A percentile compares a stretch with the other conserved stretches of the same genome.
Evolutionary conservation across 2,329 filamentous ascomycete genomes (phyloP).

Genomic region (Chrysoporthe austroafricana): DNA sequence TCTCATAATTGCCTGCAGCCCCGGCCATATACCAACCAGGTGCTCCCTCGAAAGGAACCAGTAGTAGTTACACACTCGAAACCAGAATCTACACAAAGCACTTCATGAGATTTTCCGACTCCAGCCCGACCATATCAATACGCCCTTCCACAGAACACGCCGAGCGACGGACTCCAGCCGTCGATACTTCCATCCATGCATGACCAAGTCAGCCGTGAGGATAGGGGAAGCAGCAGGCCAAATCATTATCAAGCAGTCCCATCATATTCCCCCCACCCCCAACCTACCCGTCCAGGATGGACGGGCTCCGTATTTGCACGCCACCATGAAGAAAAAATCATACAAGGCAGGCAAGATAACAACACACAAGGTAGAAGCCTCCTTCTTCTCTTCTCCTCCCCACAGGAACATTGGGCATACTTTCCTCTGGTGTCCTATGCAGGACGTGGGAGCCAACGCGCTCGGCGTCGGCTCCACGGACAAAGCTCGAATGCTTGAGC

Average conservation of each 20-base stretch:
- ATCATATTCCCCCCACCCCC: no score
- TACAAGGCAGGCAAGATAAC: slow-evolving; percentile 16
- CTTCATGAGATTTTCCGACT: slow-evolving; percentile 10
- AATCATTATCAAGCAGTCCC: slow-evolving; percentile 12
- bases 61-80: slow-evolving; percentile 20
- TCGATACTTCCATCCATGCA: background rate
- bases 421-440: slow-evolving; percentile 11
- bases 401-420: slow-evolving; percentile 20
- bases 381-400: background rate
- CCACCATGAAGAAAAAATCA: slow-evolving; percentile 6
- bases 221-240: background rate
- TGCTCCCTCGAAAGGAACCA: slow-evolving; percentile 1
- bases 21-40: background rate
- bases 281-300: background rate
- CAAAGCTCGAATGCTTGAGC: slow-evolving; percentile 9
- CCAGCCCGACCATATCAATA: slow-evolving; percentile 13
- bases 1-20: slow-evolving; percentile 10
- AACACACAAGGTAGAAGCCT: background rate
- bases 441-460: background rate
- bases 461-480: background rate
- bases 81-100: slow-evolving; percentile 13
- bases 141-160: slow-evolving; percentile 21
- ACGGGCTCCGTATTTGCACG: slow-evolving; percentile 11
- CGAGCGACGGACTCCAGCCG: slow-evolving; percentile 19
- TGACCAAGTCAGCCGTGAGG: background rate